Base-by-base conservation (phyloP, 352 stramenopile species). In the Globisporangium cylindrosporum region DNA sequence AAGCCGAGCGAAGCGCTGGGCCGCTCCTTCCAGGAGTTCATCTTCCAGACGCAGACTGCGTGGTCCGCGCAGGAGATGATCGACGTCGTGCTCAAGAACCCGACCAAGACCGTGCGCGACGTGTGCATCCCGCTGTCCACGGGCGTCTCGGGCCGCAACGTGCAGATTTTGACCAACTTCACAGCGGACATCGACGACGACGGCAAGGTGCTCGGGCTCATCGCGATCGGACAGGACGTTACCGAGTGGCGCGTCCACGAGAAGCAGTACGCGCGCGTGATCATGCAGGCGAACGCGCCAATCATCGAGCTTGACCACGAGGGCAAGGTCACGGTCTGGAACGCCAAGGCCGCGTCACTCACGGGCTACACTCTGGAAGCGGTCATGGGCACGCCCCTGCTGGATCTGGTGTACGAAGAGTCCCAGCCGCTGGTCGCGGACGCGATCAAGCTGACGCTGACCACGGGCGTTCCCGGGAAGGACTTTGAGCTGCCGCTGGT, bases 291-390 rank as follows among this genome's bases (percentile, higher is more conserved):
- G 2, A 94, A 91, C 65, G 80, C 81, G 22, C 84, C 86, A 1
- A 93, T 94, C 36, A 81, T 96, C 53, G 86, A 91, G 64, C 72
- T 94, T 20, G 84, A 96, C 66, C 70, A 74, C 56, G 68, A 90
- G n/a, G 88, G 80, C 9, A 43, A 69, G 9, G 82, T 94, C 60
- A 83, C 73, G 18, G 71, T 91, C 48, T 94, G 86, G 86, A 93
- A 94, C 61, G 69, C 73, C 20, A 89, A 89, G 66, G 79, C 74
- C 0, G 82, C 82, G 57, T 72, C 74, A n/a, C 62, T 90, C 36
- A 93, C 81, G n/a, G 84, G 85, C 8, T 93, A 87, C 62, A 53
- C 56, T 20, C 75, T 78, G 49, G 77, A 80, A 9, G 73, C 82
- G 3, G 82, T 84, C 6, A 72, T 89, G 20, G 81, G 81, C 15